Evolutionary conservation across 441 rosid genomes (phyloP), one percentile per base, ranked within the genome.

Genomic region (Codiaeum variegatum): DNA sequence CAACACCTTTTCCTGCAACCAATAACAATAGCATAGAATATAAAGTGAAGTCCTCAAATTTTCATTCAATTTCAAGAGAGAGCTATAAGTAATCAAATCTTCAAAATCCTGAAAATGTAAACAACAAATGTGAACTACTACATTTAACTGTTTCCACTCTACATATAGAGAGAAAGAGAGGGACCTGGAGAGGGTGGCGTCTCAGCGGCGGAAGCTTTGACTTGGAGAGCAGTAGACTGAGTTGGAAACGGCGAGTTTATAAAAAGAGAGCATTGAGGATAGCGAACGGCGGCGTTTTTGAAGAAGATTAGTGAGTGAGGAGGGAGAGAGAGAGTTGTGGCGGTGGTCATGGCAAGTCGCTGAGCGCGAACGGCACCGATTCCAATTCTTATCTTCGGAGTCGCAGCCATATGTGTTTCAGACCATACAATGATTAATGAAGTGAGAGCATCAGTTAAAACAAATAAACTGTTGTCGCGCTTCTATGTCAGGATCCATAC

Each of bases 1-100:
- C 98, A 16, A 92, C 88, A 69, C 83, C 86, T 80, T 84, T 82
- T 6, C 65, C 98, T 92, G 90, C 88, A 85, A 74, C 59, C 68
- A 75, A 55, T 24, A 16, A 66, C 31, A 64, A 49, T 10, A 13
- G 26, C 67, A 71, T 19, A 62, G 38, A 10, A 59, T 47, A 10
- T 13, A 7, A 62, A 29, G 18, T 5, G n/a, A 58, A n/a, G 13
- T 26, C n/a, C 34, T 4, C 34, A 28, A 58, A 26, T 12, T 28
- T 58, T 58, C n/a, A 26, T 28, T 24, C 29, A 4, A 58, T 28
- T 15, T 56, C 21, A 13, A 32, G 51, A 54, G 31, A 13, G 21
- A n/a, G 47, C 23, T 36, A 51, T n/a, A 38, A 44, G 46, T 6
- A 23, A 8, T 13, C 62, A 26, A 59, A 59, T 29, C 61, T 52